A percentile compares a stretch with the other conserved stretches of the same genome.
Evolutionary conservation across 148 eudicot species (phyloP).

Genomic region (Camellia lanceoleosa): DNA sequence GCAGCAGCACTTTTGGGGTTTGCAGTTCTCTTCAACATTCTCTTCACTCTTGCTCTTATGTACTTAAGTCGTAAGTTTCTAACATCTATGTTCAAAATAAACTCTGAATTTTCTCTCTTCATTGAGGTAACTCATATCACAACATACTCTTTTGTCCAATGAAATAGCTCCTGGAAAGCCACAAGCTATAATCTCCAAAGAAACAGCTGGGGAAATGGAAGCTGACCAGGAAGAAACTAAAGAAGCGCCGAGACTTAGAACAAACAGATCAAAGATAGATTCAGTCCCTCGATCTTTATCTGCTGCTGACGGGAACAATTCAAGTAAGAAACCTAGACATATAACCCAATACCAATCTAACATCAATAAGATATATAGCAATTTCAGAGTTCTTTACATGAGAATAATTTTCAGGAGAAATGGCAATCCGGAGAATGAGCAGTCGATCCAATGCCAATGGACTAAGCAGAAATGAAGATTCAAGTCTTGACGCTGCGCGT

Average conservation of each 20-base stretch:
- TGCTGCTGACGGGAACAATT: conserved; percentile 37
- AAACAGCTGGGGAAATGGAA: conserved; percentile 45
- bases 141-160: neutral
- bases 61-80: conserved; percentile 75
- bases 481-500: conserved; percentile 33
- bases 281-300: conserved; percentile 37
- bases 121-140: neutral
- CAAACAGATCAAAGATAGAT: conserved; percentile 34
- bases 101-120: neutral
- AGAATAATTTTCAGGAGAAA: conserved; percentile 35
- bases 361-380: neutral
- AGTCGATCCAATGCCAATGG: conserved; percentile 30
- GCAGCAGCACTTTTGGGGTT: conserved; percentile 73
- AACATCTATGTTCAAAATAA: neutral
- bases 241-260: conserved; percentile 38
- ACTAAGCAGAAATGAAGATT: conserved; percentile 29
- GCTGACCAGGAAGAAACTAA: conserved; percentile 28
- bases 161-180: conserved; percentile 26
- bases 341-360: neutral
- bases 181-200: conserved; percentile 34
- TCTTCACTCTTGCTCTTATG: conserved; percentile 74
- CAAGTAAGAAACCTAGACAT: conserved; percentile 26
- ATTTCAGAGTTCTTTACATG: neutral
- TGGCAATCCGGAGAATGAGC: conserved; percentile 40
- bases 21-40: conserved; percentile 54